A percentile compares a stretch with the other conserved stretches of the same genome.
Conservation (phyloP, 176 grass and related monocot species). For the Carex pumila region DNA sequence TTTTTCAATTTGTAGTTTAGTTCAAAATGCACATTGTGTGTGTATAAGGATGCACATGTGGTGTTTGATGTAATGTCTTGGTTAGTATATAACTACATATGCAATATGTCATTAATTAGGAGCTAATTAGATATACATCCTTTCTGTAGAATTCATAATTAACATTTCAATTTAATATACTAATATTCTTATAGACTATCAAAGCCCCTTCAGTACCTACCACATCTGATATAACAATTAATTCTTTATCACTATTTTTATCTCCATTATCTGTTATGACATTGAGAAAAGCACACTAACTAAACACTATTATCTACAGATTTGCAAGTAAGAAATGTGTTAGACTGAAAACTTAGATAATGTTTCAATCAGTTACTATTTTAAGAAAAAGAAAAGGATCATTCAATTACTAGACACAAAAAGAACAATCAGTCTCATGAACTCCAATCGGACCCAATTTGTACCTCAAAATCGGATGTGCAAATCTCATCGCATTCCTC, state of each 20-base stretch:
- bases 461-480: slow-evolving; percentile 20
- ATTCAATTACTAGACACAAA: neutral
- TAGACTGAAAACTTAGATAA: neutral
- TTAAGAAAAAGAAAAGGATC: neutral
- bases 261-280: neutral
- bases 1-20: too few species aligned
- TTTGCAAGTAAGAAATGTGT: neutral
- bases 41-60: too few species aligned
- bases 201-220: too few species aligned
- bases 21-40: too few species aligned
- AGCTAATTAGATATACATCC: too few species aligned
- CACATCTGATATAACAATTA: neutral
- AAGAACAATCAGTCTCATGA: neutral
- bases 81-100: too few species aligned
- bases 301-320: neutral
- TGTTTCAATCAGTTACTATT: neutral
- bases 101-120: too few species aligned
- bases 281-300: neutral
- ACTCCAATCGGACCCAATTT: neutral
- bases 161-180: too few species aligned
- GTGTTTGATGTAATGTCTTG: too few species aligned
- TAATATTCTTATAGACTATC: too few species aligned
- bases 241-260: neutral
- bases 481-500: slow-evolving; percentile 34
- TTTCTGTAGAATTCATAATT: too few species aligned